These are phyloP conservation scores for Parasarocladium wereldwijsianum DNA, from an alignment of 2,329 filamentous ascomycete species.

Conservation along the genomic window DNA sequence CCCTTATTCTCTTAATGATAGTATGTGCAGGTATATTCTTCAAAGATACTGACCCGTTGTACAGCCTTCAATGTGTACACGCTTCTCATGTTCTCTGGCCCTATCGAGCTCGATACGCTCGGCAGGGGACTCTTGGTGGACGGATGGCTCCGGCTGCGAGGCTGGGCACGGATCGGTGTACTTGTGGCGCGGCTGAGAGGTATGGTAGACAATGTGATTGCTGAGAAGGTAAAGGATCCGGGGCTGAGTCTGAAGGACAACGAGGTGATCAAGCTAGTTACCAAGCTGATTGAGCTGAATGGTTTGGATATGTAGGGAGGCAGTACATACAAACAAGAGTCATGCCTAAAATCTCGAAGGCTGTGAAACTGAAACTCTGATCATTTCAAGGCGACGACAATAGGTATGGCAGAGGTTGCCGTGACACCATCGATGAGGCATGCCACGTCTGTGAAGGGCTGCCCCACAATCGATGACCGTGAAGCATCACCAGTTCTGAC, in stretches of 20 bases:
- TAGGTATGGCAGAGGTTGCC: no score
- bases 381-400: no score
- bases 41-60: constrained; percentile 5
- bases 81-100: constrained; percentile 74
- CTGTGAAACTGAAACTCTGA: no score
- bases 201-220: constrained; percentile 77
- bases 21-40: no score
- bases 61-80: constrained; percentile 78
- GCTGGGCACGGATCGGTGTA: constrained; percentile 91
- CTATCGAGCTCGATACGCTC: constrained; percentile 72
- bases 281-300: constrained; percentile 74
- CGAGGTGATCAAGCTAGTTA: constrained; percentile 64
- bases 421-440: no score
- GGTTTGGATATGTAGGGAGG: constrained; percentile 49
- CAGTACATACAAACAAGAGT: constrained; percentile 1
- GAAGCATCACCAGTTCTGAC: no score
- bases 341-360: constrained; percentile 1
- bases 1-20: neutral
- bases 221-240: constrained; percentile 66
- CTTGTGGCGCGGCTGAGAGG: constrained; percentile 67
- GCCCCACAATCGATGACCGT: no score
- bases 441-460: no score
- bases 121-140: constrained; percentile 82
- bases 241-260: constrained; percentile 39
- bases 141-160: constrained; percentile 72